Evolutionary conservation across 2,329 filamentous ascomycete species (phyloP), one percentile per base, ranked within the genome.

Genomic region (Pseudocercospora musae): DNA sequence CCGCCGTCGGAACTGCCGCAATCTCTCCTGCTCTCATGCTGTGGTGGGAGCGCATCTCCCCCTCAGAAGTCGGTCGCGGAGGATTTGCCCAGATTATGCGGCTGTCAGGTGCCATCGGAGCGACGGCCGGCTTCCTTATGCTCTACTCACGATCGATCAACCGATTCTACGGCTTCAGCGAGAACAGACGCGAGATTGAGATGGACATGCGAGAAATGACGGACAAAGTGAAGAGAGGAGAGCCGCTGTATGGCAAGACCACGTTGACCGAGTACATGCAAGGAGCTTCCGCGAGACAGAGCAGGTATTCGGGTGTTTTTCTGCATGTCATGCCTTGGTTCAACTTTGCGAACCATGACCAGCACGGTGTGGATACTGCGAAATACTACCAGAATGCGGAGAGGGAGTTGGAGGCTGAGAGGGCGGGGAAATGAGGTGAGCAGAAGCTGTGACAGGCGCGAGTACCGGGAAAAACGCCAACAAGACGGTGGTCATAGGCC

Each of bases 181-280:
- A 99, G 79, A 99, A 99, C 80, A 81, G 88, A 59, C 88, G 95
- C 72, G 95, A 99, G 78, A 82, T 95, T 62, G 90, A 96, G 68
- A 89, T 96, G 89, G 95, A 99, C 76, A 98, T 98, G 93, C 86
- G 87, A 68, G 95, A 99, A 80, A 99, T 99, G 95, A 93, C 97
- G 40, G 86, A 88, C 77, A 96, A 94, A 80, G 93, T 98, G 76
- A 99, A 98, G 85, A 86, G 85, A 63, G 94, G 94, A 68, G 85
- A 96, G 81, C 85, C 95, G 37, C 82, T 98, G 54, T 99, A 99
- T 78, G 95, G 95, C 73, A 86, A 85, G 72, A 91, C 88, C 72
- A 80, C 81, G 58, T 80, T 97, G 72, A 89, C 89, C 62, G 88
- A 93, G 67, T 91, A 97, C 79, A 89, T 97, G 83, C 95, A 99